These are phyloP conservation scores for Leccinum variicolor DNA, from an alignment of 768 basidiomycete genomes.

Conservation along the genomic window DNA sequence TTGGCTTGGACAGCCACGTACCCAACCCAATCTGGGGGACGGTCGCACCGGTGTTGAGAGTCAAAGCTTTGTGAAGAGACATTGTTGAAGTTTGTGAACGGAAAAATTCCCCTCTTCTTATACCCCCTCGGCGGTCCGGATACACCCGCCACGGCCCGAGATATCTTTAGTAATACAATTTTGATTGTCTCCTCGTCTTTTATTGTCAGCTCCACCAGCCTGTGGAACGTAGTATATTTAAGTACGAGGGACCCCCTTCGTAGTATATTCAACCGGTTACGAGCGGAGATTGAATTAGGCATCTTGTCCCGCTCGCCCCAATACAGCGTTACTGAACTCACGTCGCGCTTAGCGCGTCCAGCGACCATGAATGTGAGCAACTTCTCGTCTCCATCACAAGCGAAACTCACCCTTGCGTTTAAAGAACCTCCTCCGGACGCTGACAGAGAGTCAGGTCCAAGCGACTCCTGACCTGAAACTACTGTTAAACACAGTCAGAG, in stretches of 20 bases:
- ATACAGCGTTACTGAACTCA: conserved; percentile 27
- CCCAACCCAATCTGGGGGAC: conserved; percentile 82
- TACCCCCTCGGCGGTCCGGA: conserved; percentile 2
- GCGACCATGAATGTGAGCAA: conserved; percentile 24
- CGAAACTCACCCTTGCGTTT: not conserved
- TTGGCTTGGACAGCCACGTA: conserved; percentile 74
- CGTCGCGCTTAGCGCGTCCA: conserved; percentile 29
- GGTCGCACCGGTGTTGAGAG: conserved; percentile 44
- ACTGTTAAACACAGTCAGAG: conserved; percentile 82
- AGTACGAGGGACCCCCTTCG: not conserved
- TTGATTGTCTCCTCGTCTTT: too few species aligned
- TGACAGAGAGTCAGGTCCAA: conserved; percentile 74
- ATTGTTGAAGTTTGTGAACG: too few species aligned
- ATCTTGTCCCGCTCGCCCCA: conserved; percentile 32
- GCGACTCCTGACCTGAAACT: conserved; percentile 70
- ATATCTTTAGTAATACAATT: too few species aligned
- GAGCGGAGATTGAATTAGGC: conserved; percentile 28
- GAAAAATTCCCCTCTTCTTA: conserved; percentile 1
- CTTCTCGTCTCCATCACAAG: not conserved
- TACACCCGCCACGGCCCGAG: conserved; percentile 5
- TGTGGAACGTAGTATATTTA: not conserved
- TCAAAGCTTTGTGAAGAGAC: conserved; percentile 39
- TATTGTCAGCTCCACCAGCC: too few species aligned
- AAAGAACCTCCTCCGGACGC: conserved; percentile 86
- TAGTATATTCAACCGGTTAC: conserved; percentile 5